Percentiles rank a stretch among this genome's conserved stretches.
These are phyloP conservation scores for Gypsophila paniculata DNA, from an alignment of 179 eudicot genomes.

Conservation along the genomic window DNA sequence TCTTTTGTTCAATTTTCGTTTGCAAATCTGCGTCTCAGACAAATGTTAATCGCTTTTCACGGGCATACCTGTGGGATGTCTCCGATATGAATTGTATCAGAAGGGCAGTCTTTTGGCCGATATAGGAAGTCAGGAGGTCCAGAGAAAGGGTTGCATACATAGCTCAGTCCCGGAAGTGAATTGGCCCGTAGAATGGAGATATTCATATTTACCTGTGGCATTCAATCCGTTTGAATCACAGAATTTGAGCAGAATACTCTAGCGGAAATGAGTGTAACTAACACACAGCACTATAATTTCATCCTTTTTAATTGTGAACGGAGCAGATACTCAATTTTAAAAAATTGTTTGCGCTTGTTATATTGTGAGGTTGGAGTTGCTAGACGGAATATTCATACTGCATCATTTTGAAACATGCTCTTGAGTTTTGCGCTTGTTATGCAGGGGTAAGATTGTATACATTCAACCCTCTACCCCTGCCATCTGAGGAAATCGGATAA, in stretches of 20 bases:
- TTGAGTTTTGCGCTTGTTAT: too few species aligned
- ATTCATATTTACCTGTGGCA: constrained; percentile 54
- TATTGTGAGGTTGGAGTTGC: not conserved
- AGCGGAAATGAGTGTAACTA: not conserved
- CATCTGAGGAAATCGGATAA: not conserved
- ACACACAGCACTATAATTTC: not conserved
- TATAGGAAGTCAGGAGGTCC: constrained; percentile 54
- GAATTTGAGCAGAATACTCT: not conserved
- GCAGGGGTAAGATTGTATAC: too few species aligned
- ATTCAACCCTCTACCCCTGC: too few species aligned
- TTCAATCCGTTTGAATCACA: not conserved
- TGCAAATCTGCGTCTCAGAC: not conserved
- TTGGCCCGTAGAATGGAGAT: constrained; percentile 33
- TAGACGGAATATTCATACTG: not conserved
- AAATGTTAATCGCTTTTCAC: not conserved
- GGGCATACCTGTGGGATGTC: constrained; percentile 54
- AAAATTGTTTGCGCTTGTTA: not conserved
- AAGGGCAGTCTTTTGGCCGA: constrained; percentile 53
- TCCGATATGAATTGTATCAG: constrained; percentile 51
- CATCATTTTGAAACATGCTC: too few species aligned
- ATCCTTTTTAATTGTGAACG: not conserved
- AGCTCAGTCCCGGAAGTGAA: constrained; percentile 26
- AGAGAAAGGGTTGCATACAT: constrained; percentile 75
- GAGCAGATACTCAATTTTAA: not conserved
- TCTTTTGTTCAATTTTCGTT: not conserved